These are phyloP conservation scores for Fusarium keratoplasticum DNA, from an alignment of 2,329 filamentous ascomycete genomes.

Conservation along the genomic window DNA sequence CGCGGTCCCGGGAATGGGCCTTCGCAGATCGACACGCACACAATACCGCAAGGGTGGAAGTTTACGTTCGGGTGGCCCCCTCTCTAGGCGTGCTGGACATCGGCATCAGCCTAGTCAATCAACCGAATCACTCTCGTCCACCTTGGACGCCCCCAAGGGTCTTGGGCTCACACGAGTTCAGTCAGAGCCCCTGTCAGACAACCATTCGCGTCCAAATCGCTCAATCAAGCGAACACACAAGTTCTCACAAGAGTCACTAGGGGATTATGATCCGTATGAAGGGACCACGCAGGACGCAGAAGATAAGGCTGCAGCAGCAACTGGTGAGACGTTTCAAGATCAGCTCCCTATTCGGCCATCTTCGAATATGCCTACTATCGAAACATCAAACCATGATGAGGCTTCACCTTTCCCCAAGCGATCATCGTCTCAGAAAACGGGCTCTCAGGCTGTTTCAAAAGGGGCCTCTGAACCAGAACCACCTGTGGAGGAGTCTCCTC, in stretches of 20 bases:
- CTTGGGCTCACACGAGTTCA: slow-evolving; percentile 71
- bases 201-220: slow-evolving; percentile 70
- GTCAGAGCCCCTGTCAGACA: slow-evolving; percentile 70
- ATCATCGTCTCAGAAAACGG: slow-evolving; percentile 64
- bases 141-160: slow-evolving; percentile 60
- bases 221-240: slow-evolving; percentile 62
- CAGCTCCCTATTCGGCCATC: slow-evolving; percentile 50
- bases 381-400: slow-evolving; percentile 68
- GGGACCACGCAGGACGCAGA: slow-evolving; percentile 49
- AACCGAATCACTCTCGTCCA: slow-evolving; percentile 46
- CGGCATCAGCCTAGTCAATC: slow-evolving; percentile 71
- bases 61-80: slow-evolving; percentile 76
- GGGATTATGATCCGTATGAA: slow-evolving; percentile 61
- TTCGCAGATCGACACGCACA: slow-evolving; percentile 91
- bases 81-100: slow-evolving; percentile 77
- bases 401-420: slow-evolving; percentile 61
- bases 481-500: slow-evolving; percentile 56
- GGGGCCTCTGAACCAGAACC: slow-evolving; percentile 42
- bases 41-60: slow-evolving; percentile 90
- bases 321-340: slow-evolving; percentile 46
- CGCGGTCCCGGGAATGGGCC: slow-evolving; percentile 78
- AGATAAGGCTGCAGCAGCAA: slow-evolving; percentile 33
- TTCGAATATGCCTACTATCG: slow-evolving; percentile 63
- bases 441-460: slow-evolving; percentile 59
- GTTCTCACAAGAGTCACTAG: slow-evolving; percentile 58